Percentiles rank a stretch among this genome's conserved stretches.
phyloP scores from a whole-genome alignment of 139 green algal species.

The Chlorella ohadii region DNA sequence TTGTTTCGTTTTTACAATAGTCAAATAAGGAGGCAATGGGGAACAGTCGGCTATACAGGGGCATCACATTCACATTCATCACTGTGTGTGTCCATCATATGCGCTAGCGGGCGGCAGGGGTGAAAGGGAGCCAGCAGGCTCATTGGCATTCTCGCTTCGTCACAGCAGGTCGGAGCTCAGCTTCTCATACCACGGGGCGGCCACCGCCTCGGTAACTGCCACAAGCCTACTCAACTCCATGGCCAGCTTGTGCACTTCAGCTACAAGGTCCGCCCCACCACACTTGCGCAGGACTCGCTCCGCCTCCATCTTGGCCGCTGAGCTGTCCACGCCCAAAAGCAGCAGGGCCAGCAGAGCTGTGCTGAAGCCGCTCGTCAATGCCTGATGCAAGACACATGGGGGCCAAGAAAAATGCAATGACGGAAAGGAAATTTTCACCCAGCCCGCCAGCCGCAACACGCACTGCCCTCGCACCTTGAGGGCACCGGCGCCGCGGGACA shows the following conservation, averaged over 20 bases:
- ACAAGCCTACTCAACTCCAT: conserved; percentile 43
- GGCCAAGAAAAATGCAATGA: no score
- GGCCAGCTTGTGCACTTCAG: conserved; percentile 62
- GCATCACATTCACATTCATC: no score
- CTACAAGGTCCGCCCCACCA: conserved; percentile 52
- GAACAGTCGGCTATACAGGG: no score
- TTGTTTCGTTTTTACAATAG: no score
- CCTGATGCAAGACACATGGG: not conserved
- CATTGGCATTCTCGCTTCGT: not conserved
- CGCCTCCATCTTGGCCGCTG: not conserved
- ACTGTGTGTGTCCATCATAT: no score
- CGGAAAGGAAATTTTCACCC: no score
- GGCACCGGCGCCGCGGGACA: not conserved
- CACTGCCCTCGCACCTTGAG: conserved; percentile 8
- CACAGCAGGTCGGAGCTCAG: conserved; percentile 18
- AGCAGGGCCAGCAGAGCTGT: conserved; percentile 52
- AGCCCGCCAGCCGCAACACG: no score
- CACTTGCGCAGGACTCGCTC: conserved; percentile 34
- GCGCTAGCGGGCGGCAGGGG: no score
- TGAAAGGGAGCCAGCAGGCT: no score
- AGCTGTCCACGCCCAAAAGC: conserved; percentile 44
- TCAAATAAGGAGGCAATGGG: no score
- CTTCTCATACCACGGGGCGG: conserved; percentile 18
- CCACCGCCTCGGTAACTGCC: conserved; percentile 62
- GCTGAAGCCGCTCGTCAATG: conserved; percentile 49